These are phyloP conservation scores for Glomus cerebriforme DNA, from an alignment of 192 early-diverging fungal species.

Conservation along the genomic window DNA sequence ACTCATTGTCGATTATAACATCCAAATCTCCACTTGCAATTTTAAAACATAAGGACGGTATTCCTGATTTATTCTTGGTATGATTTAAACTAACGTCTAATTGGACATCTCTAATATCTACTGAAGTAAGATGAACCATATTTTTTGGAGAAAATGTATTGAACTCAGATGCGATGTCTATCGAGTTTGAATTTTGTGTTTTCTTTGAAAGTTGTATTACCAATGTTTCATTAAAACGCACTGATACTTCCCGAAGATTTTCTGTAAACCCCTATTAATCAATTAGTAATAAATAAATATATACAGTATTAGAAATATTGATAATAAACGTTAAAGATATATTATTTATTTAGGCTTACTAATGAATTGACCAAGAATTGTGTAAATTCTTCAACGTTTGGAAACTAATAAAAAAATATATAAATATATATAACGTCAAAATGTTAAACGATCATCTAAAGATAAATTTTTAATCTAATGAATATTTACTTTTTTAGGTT, in stretches of 20 bases:
- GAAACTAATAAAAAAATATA: too few relatives aligned
- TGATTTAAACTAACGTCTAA: too few relatives aligned
- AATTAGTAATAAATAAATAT: too few relatives aligned
- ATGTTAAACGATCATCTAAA: too few relatives aligned
- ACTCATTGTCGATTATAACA: conserved; percentile 53
- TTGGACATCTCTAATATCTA: conserved; percentile 59
- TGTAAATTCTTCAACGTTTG: too few relatives aligned
- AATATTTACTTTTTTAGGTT: conserved; percentile 62
- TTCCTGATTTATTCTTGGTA: conserved; percentile 32
- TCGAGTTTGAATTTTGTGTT: conserved; percentile 58
- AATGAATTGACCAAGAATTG: conserved; percentile 59
- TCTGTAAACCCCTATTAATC: conserved; percentile 76
- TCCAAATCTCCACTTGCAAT: conserved; percentile 62
- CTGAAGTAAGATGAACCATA: conserved; percentile 70
- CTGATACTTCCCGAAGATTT: conserved; percentile 66
- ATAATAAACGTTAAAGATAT: conserved; percentile 54
- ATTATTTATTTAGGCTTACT: not conserved
- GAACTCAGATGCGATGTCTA: conserved; percentile 55
- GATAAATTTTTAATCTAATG: too few relatives aligned
- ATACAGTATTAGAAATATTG: too few relatives aligned
- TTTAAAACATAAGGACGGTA: conserved; percentile 68
- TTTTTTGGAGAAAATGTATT: conserved; percentile 65
- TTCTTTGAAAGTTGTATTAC: conserved; percentile 71
- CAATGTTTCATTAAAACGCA: conserved; percentile 54
- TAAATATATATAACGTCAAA: too few relatives aligned